phyloP scores from a whole-genome alignment of 768 basidiomycete genomes.

The Epithele typhae region DNA sequence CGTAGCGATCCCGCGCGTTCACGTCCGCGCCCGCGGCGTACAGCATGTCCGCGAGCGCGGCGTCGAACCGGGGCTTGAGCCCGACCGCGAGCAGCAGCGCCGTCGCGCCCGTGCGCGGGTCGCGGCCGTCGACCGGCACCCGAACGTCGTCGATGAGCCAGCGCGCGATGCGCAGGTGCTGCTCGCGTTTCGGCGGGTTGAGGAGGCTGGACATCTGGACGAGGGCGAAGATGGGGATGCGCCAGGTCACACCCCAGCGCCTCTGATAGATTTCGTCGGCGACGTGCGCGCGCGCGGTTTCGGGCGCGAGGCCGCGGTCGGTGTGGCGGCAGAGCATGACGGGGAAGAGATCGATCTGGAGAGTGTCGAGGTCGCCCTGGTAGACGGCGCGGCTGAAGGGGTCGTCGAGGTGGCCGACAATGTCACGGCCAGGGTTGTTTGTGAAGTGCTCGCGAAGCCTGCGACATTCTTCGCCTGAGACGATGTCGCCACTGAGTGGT shows the following conservation, averaged over 20 bases:
- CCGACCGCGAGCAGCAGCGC: slow-evolving; percentile 38
- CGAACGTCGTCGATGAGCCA: slow-evolving; percentile 31
- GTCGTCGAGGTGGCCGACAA: slow-evolving; percentile 35
- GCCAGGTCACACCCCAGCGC: slow-evolving; percentile 39
- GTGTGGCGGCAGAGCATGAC: slow-evolving; percentile 16
- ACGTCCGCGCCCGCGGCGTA: slow-evolving; percentile 40
- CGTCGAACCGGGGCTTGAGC: slow-evolving; percentile 37
- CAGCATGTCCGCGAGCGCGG: slow-evolving; percentile 39
- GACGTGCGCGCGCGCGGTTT: slow-evolving; percentile 17
- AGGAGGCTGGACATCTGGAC: slow-evolving; percentile 30
- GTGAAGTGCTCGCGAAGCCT: no score
- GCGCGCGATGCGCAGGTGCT: slow-evolving; percentile 28
- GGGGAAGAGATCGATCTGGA: slow-evolving; percentile 24
- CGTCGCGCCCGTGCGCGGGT: slow-evolving; percentile 38
- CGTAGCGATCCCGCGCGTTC: slow-evolving; percentile 37
- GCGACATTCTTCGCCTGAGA: no score
- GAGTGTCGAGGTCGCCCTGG: slow-evolving; percentile 21
- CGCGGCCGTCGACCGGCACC: slow-evolving; percentile 34
- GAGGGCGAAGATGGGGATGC: slow-evolving; percentile 36
- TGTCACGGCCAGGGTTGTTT: no score
- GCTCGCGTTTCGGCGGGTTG: slow-evolving; percentile 14
- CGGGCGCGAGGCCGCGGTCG: not conserved
- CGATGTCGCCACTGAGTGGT: no score
- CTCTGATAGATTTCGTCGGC: slow-evolving; percentile 29
- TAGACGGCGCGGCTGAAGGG: slow-evolving; percentile 26